Conservation (phyloP, 768 basidiomycete genomes). For the Lactarius quietus region DNA sequence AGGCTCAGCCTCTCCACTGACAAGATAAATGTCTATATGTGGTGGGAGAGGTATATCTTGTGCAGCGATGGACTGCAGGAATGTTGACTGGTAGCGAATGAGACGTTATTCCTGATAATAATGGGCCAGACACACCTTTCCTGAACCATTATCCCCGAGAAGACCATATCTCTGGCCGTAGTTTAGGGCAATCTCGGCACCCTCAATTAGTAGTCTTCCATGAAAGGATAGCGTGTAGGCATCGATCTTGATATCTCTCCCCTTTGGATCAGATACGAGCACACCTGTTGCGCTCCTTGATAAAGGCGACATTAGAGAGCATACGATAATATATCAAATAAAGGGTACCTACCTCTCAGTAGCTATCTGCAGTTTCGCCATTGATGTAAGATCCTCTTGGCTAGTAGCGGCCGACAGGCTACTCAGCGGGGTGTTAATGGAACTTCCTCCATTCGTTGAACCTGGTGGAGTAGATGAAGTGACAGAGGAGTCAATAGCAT, state of each 20-base stretch:
- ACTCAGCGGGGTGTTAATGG: conserved; percentile 76
- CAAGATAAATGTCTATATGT: conserved; percentile 98
- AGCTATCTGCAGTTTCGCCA: conserved; percentile 87
- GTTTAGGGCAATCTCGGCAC: conserved; percentile 72
- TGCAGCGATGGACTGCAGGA: conserved; percentile 92
- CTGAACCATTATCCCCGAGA: conserved; percentile 96
- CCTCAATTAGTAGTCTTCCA: conserved; percentile 76
- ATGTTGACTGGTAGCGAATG: conserved; percentile 66
- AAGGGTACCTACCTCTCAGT: conserved; percentile 69
- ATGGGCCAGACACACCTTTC: conserved; percentile 67
- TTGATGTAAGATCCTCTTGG: conserved; percentile 73
- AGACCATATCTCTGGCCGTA: conserved; percentile 94
- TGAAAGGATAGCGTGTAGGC: conserved; percentile 96
- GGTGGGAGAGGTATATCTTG: conserved; percentile 92
- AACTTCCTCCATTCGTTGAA: conserved; percentile 54
- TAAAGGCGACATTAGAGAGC: conserved; percentile 2
- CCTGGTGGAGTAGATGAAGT: conserved; percentile 59
- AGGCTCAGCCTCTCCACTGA: conserved; percentile 93
- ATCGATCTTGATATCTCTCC: conserved; percentile 97
- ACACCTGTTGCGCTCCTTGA: conserved; percentile 87
- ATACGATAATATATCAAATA: conserved; percentile 12
- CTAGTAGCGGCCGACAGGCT: conserved; percentile 76
- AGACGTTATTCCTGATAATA: conserved; percentile 11
- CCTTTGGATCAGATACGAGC: conserved; percentile 86
- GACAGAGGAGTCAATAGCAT: conserved; percentile 44